Base-by-base conservation (phyloP, 805 yeast species). In the Tetrapisispora iriomotensis region DNA sequence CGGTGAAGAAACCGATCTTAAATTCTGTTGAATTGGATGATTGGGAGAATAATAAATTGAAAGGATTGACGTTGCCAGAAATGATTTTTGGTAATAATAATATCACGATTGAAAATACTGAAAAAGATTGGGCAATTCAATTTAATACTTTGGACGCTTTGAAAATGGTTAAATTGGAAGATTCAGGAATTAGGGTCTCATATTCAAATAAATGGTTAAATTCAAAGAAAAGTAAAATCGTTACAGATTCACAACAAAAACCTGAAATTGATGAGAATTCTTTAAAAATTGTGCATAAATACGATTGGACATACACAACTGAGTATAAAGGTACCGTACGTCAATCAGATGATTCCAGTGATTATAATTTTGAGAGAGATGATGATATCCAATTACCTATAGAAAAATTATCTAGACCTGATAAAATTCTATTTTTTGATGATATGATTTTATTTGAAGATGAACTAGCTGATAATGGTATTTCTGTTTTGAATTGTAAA, bases 291-390 rank as follows among this genome's bases (percentile, higher is more conserved):
- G 75, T 80, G 37, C 81, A 82, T 50, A 92, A 95, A 2, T 92
- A 77, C 56, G 98, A 92, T 64, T 92, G 99, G 99, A 90, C 98
- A 0, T 92, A 92, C 57, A 74, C 95, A 0, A 77, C 95, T 0
- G 44, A 68, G 34, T 92, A 90, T 58, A 70, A 67, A 43, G 98
- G 97, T 0, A 70, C 79, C 0, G 40, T 66, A 4, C 36, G 42
- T 13, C 19, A 31, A 2, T 29, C 32, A 13, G 44, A 47, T 12
- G 41, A 45, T 2, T 38, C 48, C 5, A 26, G 24, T 3, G 17
- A 34, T 15, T 24, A 41, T 29, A 24, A 36, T 25, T 43, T 51
- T 42, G 44, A 46, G n/a, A 61, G 58, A 28, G 56, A 56, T 25
- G 49, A 60, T 18, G 62, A 60, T 6, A 50, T 50, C 12, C 51